Base-by-base conservation (phyloP, 2,329 filamentous ascomycete genomes). In the Dryadomyces quercus-mongolicae region DNA sequence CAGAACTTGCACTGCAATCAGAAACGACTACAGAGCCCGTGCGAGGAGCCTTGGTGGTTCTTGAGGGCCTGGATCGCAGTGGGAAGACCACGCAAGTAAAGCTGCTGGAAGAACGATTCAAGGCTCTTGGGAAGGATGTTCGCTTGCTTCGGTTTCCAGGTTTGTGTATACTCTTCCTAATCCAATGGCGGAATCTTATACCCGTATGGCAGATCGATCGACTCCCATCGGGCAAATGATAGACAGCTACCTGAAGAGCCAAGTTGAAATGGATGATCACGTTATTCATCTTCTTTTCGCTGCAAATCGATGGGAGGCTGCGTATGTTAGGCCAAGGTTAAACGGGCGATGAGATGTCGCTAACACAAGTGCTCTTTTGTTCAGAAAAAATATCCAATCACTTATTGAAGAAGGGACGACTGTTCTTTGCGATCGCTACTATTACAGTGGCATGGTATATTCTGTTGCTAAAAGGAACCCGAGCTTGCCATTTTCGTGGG, bases 371-470 rank as follows among this genome's bases (percentile, higher is more conserved):
- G 3, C n/a, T n/a, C n/a, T n/a, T 25, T 15, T 21, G 22, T 7
- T 12, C 56, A 81, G 77, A 2, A 71, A 74, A 60, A 69, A 70
- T 51, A 83, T 84, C 48, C 64, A 72, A 18, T 55, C 68, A 1
- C 71, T 79, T 6, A 68, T 96, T 6, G 70, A 73, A 1, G 67
- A 73, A 1, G 91, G 92, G 9, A 83, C 76, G 20, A 93, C 82
- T 0, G 77, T 98, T 36, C 74, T 98, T 43, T 84, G 92, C 60
- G 93, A 98, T 68, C 84, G 93, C 49, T 98, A 97, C 72, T 95
- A 94, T 67, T 92, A 95, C 73, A 93, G 87, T 20, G 93, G 93
- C 53, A 87, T 91, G 55, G 89, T 96, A 51, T 98, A 97, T 72
- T 89, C 85, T 22, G 88, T 89, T 0, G 92, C 93, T 3, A 97